Percentiles rank a stretch among this genome's conserved stretches.
Conservation (phyloP, 208 protist genomes). For the Leishmania turanica region DNA sequence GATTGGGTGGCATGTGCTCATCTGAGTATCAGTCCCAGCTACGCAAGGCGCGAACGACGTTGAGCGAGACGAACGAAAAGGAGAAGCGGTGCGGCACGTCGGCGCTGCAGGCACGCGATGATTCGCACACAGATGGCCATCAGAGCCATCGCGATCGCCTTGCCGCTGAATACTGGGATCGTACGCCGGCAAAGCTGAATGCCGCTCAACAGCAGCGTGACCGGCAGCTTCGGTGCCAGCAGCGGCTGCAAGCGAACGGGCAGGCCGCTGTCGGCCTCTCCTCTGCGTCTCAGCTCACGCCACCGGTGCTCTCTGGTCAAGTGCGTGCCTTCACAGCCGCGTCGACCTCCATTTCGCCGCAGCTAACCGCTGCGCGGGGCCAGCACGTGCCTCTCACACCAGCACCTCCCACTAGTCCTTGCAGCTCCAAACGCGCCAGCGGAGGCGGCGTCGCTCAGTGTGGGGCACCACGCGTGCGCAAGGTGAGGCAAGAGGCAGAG, state of each 20-base stretch:
- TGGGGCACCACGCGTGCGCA: neutral
- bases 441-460: neutral
- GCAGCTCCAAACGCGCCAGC: neutral
- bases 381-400: neutral
- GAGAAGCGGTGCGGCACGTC: neutral
- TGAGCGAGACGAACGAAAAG: neutral
- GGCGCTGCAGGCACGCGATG: neutral
- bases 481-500: too few species aligned
- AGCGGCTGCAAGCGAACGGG: neutral
- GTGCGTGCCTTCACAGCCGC: neutral
- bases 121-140: neutral
- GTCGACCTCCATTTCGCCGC: neutral
- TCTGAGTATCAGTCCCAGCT: conserved; percentile 24
- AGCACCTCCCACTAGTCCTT: neutral
- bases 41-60: conserved; percentile 7
- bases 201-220: conserved; percentile 11
- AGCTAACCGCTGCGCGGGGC: neutral
- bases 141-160: conserved; percentile 14
- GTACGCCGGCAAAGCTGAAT: neutral
- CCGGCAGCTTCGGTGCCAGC: neutral
- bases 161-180: neutral
- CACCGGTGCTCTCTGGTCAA: neutral
- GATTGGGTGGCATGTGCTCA: conserved; percentile 20
- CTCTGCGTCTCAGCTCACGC: neutral
- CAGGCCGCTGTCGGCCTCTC: neutral